Conservation (phyloP, 495 filamentous ascomycete species). For the Penicillium canariense region DNA sequence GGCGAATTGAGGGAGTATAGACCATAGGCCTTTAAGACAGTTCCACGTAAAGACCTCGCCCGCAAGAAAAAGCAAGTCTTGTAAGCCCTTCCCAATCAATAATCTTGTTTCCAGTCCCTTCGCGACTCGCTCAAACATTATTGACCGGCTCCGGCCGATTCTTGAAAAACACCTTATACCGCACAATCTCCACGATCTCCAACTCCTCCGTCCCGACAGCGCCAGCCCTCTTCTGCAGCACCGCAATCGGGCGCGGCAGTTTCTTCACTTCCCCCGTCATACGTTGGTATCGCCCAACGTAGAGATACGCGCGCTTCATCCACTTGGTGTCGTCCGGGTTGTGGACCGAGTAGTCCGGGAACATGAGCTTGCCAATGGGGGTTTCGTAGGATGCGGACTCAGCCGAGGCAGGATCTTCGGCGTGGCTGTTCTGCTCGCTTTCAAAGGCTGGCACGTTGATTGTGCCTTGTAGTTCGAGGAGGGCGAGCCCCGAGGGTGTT, state of each 20-base stretch:
- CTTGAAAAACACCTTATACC: slow-evolving; percentile 86
- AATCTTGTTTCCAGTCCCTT: not conserved
- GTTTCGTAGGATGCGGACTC: slow-evolving; percentile 39
- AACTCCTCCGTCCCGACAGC: slow-evolving; percentile 43
- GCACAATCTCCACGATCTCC: slow-evolving; percentile 82
- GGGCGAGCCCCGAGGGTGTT: slow-evolving; percentile 70
- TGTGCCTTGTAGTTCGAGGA: slow-evolving; percentile 87
- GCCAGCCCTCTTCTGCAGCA: slow-evolving; percentile 49
- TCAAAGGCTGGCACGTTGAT: slow-evolving; percentile 57
- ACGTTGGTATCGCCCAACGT: slow-evolving; percentile 85
- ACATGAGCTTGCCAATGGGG: slow-evolving; percentile 70
- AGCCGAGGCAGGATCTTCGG: slow-evolving; percentile 15
- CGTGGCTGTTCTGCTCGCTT: slow-evolving; percentile 17
- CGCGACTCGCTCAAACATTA: slow-evolving; percentile 22
- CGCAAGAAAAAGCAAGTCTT: not conserved
- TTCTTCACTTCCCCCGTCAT: slow-evolving; percentile 90
- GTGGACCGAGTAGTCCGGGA: slow-evolving; percentile 65
- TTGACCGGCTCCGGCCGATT: slow-evolving; percentile 83
- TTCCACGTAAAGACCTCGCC: not conserved
- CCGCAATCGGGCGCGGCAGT: slow-evolving; percentile 69
- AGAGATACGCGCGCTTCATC: slow-evolving; percentile 88
- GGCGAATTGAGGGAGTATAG: not conserved
- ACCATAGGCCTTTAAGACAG: not conserved
- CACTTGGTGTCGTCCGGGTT: slow-evolving; percentile 57
- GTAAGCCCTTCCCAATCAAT: not conserved